Conservation (phyloP, 305 asterid species). For the Solanum hybrid region DNA sequence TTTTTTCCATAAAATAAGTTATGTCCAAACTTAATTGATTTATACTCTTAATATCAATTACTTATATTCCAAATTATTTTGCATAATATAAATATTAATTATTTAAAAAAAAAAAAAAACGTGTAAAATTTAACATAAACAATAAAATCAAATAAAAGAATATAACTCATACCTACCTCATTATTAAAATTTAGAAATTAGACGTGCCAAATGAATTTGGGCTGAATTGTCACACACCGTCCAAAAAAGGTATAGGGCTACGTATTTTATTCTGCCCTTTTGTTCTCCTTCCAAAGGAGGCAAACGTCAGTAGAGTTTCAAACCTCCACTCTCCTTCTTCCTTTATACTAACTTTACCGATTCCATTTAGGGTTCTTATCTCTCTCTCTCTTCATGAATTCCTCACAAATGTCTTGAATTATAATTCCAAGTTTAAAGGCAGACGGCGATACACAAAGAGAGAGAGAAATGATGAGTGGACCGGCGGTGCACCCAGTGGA, state of each 20-base stretch:
- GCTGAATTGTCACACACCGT: background rate
- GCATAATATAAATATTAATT: too few species aligned
- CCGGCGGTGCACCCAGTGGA: conserved; percentile 87
- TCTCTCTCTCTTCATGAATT: background rate
- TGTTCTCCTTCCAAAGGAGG: background rate
- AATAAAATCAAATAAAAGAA: background rate
- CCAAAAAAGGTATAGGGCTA: background rate
- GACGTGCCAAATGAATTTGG: background rate
- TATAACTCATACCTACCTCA: background rate
- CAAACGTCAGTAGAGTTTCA: background rate
- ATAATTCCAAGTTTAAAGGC: background rate
- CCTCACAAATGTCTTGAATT: background rate
- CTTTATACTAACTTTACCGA: background rate
- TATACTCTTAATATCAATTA: background rate
- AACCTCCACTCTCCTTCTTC: background rate
- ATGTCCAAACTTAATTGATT: background rate
- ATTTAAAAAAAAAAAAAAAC: too few species aligned
- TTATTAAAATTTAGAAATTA: too few species aligned
- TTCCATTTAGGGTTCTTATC: background rate
- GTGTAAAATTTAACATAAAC: background rate
- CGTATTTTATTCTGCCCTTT: background rate
- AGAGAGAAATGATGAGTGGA: conserved; percentile 45
- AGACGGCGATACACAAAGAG: background rate
- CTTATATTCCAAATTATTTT: too few species aligned
- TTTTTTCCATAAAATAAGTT: background rate